A percentile compares a stretch with the other conserved stretches of the same genome.
Evolutionary conservation across 2,329 filamentous ascomycete genomes (phyloP).

Genomic region (Fusarium newnesense): DNA sequence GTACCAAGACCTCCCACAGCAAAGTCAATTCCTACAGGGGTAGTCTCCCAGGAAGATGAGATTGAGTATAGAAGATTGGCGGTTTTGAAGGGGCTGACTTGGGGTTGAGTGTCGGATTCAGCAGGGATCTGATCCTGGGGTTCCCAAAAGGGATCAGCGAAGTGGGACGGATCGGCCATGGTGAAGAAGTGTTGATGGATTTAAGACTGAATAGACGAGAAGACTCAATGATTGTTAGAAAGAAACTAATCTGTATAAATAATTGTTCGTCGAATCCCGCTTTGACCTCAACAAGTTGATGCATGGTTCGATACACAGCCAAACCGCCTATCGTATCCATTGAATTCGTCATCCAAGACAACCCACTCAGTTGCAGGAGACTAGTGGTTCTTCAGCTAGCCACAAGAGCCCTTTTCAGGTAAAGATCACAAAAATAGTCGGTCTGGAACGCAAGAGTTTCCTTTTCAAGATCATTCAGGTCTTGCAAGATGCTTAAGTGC

Average conservation of each 20-base stretch:
- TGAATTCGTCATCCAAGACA: background rate
- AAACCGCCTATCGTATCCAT: background rate
- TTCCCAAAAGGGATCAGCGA: background rate
- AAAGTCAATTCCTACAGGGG: accelerated
- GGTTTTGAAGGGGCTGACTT: background rate
- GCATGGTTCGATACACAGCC: background rate
- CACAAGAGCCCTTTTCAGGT: background rate
- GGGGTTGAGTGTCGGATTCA: background rate
- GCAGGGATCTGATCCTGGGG: background rate
- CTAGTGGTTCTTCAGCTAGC: background rate
- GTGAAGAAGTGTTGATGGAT: background rate
- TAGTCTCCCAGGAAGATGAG: accelerated
- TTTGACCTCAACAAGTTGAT: background rate
- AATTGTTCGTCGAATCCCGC: accelerated
- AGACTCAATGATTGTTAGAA: accelerated
- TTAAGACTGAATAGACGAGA: accelerated
- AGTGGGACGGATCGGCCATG: background rate
- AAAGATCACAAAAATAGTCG: background rate
- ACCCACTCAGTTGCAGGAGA: background rate
- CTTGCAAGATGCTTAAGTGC: background rate
- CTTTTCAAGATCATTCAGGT: accelerated
- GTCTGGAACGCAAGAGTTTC: background rate
- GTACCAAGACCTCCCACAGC: background rate
- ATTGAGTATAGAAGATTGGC: background rate
- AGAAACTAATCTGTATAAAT: background rate